These are phyloP conservation scores for Scenedesmus sp. DNA, from an alignment of 163 green algal genomes.

Conservation along the genomic window DNA sequence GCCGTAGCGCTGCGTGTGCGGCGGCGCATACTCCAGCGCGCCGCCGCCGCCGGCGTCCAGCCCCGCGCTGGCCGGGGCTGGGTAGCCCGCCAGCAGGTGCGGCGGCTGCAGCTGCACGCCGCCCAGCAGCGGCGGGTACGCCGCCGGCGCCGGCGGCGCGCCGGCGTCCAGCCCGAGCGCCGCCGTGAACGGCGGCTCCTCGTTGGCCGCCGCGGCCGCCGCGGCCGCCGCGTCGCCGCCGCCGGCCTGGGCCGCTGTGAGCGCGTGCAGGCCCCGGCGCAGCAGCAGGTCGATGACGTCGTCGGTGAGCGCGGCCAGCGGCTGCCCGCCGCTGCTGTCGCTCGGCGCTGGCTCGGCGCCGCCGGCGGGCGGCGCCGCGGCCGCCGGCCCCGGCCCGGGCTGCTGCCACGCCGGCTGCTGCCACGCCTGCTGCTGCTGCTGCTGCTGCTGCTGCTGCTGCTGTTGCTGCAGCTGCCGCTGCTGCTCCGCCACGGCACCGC, in stretches of 20 bases:
- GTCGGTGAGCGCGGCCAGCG: conserved; percentile 30
- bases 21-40: conserved; percentile 3
- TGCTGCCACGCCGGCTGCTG: background rate
- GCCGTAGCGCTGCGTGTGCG: conserved; percentile 9
- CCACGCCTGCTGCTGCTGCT: conserved; percentile 23
- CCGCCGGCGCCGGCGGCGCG: background rate
- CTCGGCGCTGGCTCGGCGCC: background rate
- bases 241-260: conserved; percentile 3
- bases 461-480: background rate
- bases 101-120: background rate
- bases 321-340: background rate
- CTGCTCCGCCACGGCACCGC: background rate
- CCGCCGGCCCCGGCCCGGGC: background rate
- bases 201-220: too few relatives aligned
- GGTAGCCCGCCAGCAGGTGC: background rate
- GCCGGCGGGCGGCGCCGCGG: background rate
- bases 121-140: background rate
- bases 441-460: background rate
- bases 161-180: too few relatives aligned
- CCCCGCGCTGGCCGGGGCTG: background rate
- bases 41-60: background rate
- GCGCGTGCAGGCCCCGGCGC: conserved; percentile 29
- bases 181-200: too few relatives aligned
- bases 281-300: conserved; percentile 37
- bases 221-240: too few relatives aligned